Base-by-base conservation (phyloP, 1,284 basidiomycete species). In the Porogramme epimiltina region DNA sequence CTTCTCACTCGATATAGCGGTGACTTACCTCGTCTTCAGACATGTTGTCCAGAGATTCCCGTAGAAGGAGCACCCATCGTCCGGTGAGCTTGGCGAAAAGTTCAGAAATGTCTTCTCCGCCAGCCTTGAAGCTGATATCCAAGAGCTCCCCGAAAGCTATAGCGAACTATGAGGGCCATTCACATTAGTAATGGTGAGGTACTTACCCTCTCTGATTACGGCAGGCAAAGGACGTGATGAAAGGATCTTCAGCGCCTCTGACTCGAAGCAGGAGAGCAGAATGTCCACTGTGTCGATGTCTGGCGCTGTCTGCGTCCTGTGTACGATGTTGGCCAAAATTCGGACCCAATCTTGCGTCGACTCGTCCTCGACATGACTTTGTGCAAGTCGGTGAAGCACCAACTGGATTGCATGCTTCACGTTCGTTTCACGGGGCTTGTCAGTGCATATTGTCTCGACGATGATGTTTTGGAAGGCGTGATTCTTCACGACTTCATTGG, bases 331-430 rank as follows among this genome's bases (percentile, higher is more conserved):
- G 2, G 54, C 47, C 2, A 64, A 47, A 1, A 67, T 45, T 3
- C 46, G 36, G 1, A 66, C 38, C 10, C 63, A 47, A 33, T 52
- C 47, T 20, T 46, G 45, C 11, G 24, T 18, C 9, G 37, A 25
- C 5, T 8, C 3, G 9, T 31, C 44, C 4, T 47, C 15, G 4
- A 45, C 18, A n/a, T n/a, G 25, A 3, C 44, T 22, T 10, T 13
- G 42, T 25, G 61, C 47, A 3, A 82, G 55, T 16, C 69, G 62
- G 46, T 80, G 79, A 9, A 60, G 54, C 9, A 84, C 62, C 13
- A 80, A 66, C 33, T 62, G 66, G 3, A 74, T 45, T 13, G 70
- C 71, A 41, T 72, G 62, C 53, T 71, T 73, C 9, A 77, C 37
- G 22, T 67, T 62, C 11, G 58, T 47, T 3, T 70, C 40, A 0